Evolutionary conservation across 2,329 filamentous ascomycete species (phyloP).

Genomic region (Ascosphaera apis): DNA sequence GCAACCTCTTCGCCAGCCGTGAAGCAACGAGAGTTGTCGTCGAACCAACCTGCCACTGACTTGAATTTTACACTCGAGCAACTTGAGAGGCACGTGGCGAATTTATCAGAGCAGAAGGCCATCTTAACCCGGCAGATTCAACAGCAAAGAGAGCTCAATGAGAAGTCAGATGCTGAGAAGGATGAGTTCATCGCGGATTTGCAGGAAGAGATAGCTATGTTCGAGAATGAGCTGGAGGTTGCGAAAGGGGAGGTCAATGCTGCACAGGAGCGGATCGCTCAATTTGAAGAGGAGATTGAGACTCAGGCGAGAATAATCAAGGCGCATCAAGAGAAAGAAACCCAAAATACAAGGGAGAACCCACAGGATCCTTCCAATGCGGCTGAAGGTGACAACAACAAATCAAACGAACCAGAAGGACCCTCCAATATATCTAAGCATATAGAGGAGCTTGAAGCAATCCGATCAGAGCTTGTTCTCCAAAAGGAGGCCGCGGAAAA

Average conservation of each 20-base stretch:
- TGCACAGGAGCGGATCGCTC: conserved; percentile 13
- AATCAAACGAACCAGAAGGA: too few relatives aligned
- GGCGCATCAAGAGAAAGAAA: conserved; percentile 18
- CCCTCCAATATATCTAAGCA: conserved; percentile 1
- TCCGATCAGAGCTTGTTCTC: conserved; percentile 1
- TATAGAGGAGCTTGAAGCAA: conserved; percentile 9
- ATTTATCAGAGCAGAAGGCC: conserved; percentile 65
- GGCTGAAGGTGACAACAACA: conserved; percentile 5
- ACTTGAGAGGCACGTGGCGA: conserved; percentile 53
- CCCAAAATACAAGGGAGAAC: conserved; percentile 7
- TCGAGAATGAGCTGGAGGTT: conserved; percentile 38
- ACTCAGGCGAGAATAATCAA: conserved; percentile 27
- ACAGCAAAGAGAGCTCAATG: conserved; percentile 82
- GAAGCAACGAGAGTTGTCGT: too few relatives aligned
- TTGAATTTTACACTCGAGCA: conserved; percentile 25
- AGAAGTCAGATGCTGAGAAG: conserved; percentile 47
- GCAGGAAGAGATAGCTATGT: conserved; percentile 29
- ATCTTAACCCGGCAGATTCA: conserved; percentile 83
- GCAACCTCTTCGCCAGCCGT: conserved; percentile 14
- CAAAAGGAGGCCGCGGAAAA: conserved; percentile 13
- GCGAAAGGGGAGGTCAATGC: conserved; percentile 23
- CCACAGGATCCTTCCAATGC: too few relatives aligned
- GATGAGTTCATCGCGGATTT: conserved; percentile 25
- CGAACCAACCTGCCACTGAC: too few relatives aligned
- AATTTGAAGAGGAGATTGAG: conserved; percentile 10